Conservation (phyloP, 208 protist species). For the Blastocrithidia nonstop region DNA sequence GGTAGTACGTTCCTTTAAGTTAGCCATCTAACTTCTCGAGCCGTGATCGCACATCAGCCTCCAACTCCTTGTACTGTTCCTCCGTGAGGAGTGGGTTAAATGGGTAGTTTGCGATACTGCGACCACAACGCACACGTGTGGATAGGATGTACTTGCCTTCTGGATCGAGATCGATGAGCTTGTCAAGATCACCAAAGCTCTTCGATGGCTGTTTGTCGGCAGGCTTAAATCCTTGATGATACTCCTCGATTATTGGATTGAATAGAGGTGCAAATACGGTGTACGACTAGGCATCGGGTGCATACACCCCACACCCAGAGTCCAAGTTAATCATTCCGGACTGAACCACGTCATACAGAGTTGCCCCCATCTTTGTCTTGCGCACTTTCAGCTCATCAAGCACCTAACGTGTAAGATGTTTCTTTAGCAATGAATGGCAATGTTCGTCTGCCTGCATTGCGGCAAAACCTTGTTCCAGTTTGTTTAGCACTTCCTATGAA, state of each 20-base stretch:
- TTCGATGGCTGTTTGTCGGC: slow-evolving; percentile 37
- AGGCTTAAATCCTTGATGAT: slow-evolving; percentile 35
- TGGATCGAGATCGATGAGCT: slow-evolving; percentile 22
- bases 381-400: slow-evolving; percentile 20
- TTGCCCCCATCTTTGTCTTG: slow-evolving; percentile 27
- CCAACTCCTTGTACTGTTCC: slow-evolving; percentile 32
- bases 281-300: slow-evolving; percentile 43
- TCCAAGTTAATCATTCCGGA: slow-evolving; percentile 37
- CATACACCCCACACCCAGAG: slow-evolving; percentile 27
- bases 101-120: slow-evolving; percentile 24
- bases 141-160: slow-evolving; percentile 37
- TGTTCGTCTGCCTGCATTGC: slow-evolving; percentile 10
- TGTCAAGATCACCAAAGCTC: slow-evolving; percentile 19
- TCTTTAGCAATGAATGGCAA: slow-evolving; percentile 36
- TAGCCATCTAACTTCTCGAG: slow-evolving; percentile 22
- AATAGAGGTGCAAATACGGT: slow-evolving; percentile 33
- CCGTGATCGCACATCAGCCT: slow-evolving; percentile 17
- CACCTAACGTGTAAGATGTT: slow-evolving; percentile 24
- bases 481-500: not conserved
- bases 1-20: slow-evolving; percentile 35
- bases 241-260: slow-evolving; percentile 31
- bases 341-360: slow-evolving; percentile 34
- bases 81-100: slow-evolving; percentile 29
- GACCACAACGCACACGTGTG: slow-evolving; percentile 33
- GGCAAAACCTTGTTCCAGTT: slow-evolving; percentile 7